These are phyloP conservation scores for Sugiyamaella americana DNA, from an alignment of 805 yeast species.

Conservation along the genomic window DNA sequence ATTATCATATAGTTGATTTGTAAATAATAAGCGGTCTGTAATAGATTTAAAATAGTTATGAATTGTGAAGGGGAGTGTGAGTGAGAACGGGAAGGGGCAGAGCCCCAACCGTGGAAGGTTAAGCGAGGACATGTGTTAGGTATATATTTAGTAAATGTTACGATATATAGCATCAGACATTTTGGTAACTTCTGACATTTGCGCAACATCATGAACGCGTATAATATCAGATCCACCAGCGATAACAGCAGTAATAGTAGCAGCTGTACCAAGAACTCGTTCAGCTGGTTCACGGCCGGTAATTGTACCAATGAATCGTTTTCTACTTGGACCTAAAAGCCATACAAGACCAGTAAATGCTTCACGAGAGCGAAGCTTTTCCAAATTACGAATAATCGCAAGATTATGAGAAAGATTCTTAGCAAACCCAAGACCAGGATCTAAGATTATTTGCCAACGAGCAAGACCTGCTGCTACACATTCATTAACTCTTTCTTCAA, in stretches of 20 bases:
- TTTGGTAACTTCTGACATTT: constrained; percentile 46
- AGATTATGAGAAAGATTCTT: constrained; percentile 69
- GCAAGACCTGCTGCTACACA: constrained; percentile 61
- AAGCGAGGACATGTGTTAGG: too few species aligned
- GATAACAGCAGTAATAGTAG: constrained; percentile 66
- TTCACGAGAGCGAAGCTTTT: constrained; percentile 15
- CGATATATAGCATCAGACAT: constrained; percentile 73
- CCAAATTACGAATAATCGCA: constrained; percentile 44
- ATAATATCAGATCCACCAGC: constrained; percentile 73
- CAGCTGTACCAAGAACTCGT: constrained; percentile 72
- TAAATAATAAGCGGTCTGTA: background rate
- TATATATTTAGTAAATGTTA: constrained; percentile 1
- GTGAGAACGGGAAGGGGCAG: background rate
- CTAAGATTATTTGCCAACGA: constrained; percentile 87
- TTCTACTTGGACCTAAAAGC: constrained; percentile 83
- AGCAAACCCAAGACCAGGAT: constrained; percentile 98
- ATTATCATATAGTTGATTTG: background rate
- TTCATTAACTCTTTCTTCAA: constrained; percentile 46
- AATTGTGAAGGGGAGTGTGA: background rate
- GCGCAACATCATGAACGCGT: constrained; percentile 78
- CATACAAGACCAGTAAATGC: constrained; percentile 49
- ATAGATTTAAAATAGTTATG: too few species aligned
- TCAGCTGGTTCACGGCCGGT: constrained; percentile 55
- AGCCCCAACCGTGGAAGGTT: background rate
- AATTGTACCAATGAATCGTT: constrained; percentile 73